Base-by-base conservation (phyloP, 371 early-diverging fungal genomes). In the Dinochytrium kinnereticum region DNA sequence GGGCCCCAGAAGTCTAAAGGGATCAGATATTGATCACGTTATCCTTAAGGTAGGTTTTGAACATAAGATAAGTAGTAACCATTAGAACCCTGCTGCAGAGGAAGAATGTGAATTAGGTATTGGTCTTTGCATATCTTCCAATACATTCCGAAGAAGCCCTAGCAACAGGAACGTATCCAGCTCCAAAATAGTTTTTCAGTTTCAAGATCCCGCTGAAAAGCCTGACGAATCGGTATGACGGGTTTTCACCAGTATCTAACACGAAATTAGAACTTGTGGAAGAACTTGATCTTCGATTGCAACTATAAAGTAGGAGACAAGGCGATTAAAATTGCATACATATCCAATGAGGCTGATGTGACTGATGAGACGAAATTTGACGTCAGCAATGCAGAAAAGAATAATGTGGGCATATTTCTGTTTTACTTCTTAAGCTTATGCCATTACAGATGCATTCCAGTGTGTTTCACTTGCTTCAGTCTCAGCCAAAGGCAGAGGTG, bases 41-140 rank as follows among this genome's bases (percentile, higher is more conserved):
- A 78, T 82, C 1, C 17, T 84, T 15, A 86, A 86, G 80, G 86
- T 84, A 72, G 38, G 69, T 51, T 64, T 33, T 7, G 24, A 36
- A 24, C 5, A 30, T 2, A 59, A 17, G 30, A 59, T 10, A n/a
- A 13, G 30, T 55, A 1, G 34, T 31, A 7, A 51, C 13, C 57
- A 65, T 40, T 40, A 86, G 86, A 77, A 83, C 66, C 82, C 83
- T 10, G 44, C 61, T 7, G 75, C 68, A 1, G 86, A 86, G 68
- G 79, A 83, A 5, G 36, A 53, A 34, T 74, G 72, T 57, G 69
- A 78, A 3, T 31, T 70, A 0, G 84, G 82, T 1, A 81, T 86
- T 38, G 76, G 78, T 50, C 68, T 78, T 3, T 81, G 76, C 49
- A 53, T 72, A 1, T 39, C 73, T 19, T 31, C n/a, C 17, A 71